Percentiles rank a stretch among this genome's conserved stretches.
These are phyloP conservation scores for Pelargonium cotyledonis DNA, from an alignment of 441 rosid species.

Conservation along the genomic window DNA sequence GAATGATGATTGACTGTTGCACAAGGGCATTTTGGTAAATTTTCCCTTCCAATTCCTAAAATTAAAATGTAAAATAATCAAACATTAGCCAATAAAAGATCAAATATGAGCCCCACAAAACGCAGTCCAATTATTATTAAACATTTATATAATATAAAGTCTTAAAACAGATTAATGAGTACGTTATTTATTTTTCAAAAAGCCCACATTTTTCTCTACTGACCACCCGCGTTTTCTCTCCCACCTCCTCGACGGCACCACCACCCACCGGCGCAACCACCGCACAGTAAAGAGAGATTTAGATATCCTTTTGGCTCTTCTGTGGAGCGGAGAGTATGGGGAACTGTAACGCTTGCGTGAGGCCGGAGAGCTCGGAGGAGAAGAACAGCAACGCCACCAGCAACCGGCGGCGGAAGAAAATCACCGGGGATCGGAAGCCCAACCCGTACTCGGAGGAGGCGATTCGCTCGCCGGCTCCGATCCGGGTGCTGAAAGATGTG, in stretches of 20 bases:
- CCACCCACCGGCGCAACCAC: neutral
- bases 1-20: too few relatives aligned
- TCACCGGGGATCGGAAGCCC: slow-evolving; percentile 34
- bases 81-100: too few relatives aligned
- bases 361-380: slow-evolving; percentile 37
- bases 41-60: too few relatives aligned
- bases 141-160: neutral
- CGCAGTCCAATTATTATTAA: neutral
- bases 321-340: slow-evolving; percentile 41
- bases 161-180: neutral
- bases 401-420: slow-evolving; percentile 31
- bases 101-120: too few relatives aligned
- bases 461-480: slow-evolving; percentile 45
- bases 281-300: neutral
- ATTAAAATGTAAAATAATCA: too few relatives aligned
- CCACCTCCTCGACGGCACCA: neutral
- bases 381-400: slow-evolving; percentile 20
- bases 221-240: slow-evolving; percentile 2
- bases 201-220: neutral
- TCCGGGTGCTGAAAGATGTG: slow-evolving; percentile 64
- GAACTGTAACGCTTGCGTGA: slow-evolving; percentile 79
- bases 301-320: too few relatives aligned
- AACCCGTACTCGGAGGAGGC: slow-evolving; percentile 53
- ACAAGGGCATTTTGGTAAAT: too few relatives aligned
- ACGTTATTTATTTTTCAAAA: neutral